Percentiles rank a stretch among this genome's conserved stretches.
Conservation (phyloP, 2,329 filamentous ascomycete species). For the Dryadomyces sulphureus region DNA sequence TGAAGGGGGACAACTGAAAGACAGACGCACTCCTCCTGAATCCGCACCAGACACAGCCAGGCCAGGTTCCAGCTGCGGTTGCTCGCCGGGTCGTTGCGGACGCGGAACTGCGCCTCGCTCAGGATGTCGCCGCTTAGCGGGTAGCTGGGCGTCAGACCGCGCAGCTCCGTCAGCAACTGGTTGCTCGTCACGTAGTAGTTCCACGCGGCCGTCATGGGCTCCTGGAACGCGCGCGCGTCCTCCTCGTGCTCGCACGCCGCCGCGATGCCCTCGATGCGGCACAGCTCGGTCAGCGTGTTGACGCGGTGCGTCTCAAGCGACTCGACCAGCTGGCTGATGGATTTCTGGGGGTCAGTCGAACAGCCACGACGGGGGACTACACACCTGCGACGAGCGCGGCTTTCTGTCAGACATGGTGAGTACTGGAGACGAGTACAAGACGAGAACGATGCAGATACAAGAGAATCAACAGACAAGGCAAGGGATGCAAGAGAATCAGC, state of each 20-base stretch:
- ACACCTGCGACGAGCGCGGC: conserved; percentile 16
- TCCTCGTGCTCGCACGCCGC: conserved; percentile 41
- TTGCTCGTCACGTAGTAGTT: conserved; percentile 56
- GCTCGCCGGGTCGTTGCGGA: conserved; percentile 47
- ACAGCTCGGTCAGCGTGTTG: conserved; percentile 59
- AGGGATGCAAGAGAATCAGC: too few relatives aligned
- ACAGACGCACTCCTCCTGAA: conserved; percentile 40
- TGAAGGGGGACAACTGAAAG: not conserved
- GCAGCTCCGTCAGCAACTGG: conserved; percentile 55
- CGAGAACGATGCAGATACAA: too few relatives aligned
- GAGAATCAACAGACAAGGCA: too few relatives aligned
- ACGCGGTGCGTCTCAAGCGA: conserved; percentile 51
- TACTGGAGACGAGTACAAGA: too few relatives aligned
- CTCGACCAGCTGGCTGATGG: conserved; percentile 39
- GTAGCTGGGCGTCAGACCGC: conserved; percentile 50
- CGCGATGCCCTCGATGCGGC: conserved; percentile 54
- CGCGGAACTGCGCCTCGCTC: conserved; percentile 48
- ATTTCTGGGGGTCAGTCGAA: conserved; percentile 14
- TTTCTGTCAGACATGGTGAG: too few relatives aligned
- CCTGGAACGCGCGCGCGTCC: conserved; percentile 41
- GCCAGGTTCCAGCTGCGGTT: conserved; percentile 64
- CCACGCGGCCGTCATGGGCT: conserved; percentile 58
- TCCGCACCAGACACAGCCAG: conserved; percentile 55
- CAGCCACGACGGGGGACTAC: conserved; percentile 7
- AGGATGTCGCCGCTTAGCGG: conserved; percentile 52